Evolutionary conservation across 352 stramenopile genomes (phyloP), one percentile per base, ranked within the genome.

Genomic region (Phytopythium litorale): DNA sequence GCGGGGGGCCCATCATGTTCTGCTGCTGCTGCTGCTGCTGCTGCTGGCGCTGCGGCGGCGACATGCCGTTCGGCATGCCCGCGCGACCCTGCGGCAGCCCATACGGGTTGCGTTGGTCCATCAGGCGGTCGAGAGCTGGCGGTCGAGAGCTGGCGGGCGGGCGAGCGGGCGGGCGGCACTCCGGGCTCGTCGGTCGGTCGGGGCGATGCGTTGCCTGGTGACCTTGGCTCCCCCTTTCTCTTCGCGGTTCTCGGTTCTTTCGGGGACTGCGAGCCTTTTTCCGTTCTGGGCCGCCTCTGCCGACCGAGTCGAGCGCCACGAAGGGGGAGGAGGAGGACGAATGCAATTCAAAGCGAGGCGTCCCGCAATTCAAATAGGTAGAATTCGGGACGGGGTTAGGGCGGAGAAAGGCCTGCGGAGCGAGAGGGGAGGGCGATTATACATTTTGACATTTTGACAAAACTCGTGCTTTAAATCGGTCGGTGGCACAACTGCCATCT

Each of bases 101-200:
- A 66, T 90, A 90, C 63, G 70, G 74, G 56, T 84, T 87, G 28
- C 76, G 70, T 62, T 84, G 78, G 66, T 90, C 80, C 80, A 90
- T 90, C 18, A 33, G 23, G 25, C 16, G 49, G n/a, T 55, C 48
- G 21, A 53, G 21, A 7, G 49, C 1, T 40, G 42, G 12, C 19
- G 7, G 16, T n/a, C n/a, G n/a, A n/a, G n/a, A n/a, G 37, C 37
- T 28, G 25, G 25, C 25, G 43, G 19, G 8, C 28, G 28, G 28
- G 28, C 28, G 3, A 3, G 25, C 25, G 43, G 19, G 8, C 28
- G 28, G 28, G 28, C 28, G 3, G 28, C 28, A 32, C 28, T 32
- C 28, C 28, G 28, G 28, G 28, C 28, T 7, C 3, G 28, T 32
- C 28, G 1, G 25, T 28, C 25, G 13, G 13, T 18, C 5, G 40